phyloP scores from a whole-genome alignment of 768 basidiomycete genomes.

The Cystobasidium onofrii region DNA sequence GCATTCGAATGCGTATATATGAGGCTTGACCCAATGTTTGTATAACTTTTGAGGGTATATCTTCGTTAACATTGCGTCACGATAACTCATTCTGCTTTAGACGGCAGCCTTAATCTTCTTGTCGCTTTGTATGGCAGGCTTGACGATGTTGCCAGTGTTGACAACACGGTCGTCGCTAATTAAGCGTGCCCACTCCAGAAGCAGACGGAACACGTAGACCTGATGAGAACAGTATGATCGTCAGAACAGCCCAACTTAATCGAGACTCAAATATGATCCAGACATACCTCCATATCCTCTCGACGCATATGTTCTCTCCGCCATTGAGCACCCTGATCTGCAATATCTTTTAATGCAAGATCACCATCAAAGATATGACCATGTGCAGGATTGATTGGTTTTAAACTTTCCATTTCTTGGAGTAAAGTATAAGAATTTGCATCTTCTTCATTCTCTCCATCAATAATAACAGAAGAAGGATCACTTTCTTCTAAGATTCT shows the following conservation, averaged over 20 bases:
- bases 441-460: background rate
- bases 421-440: slow-evolving; percentile 26
- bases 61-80: too few relatives aligned
- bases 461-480: background rate
- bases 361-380: slow-evolving; percentile 39
- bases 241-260: too few relatives aligned
- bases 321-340: slow-evolving; percentile 88
- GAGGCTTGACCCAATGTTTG: too few relatives aligned
- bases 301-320: slow-evolving; percentile 70
- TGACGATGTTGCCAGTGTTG: background rate
- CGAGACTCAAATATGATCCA: too few relatives aligned
- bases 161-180: slow-evolving; percentile 60
- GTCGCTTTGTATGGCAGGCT: background rate
- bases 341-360: slow-evolving; percentile 58
- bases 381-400: slow-evolving; percentile 37
- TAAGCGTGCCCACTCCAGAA: slow-evolving; percentile 78
- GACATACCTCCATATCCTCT: slow-evolving; percentile 72
- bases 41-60: too few relatives aligned
- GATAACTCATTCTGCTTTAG: too few relatives aligned
- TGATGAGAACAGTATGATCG: slow-evolving; percentile 40
- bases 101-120: background rate
- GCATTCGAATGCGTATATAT: too few relatives aligned
- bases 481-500: background rate
- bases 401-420: slow-evolving; percentile 41
- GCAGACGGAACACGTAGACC: slow-evolving; percentile 77